Percentiles rank a stretch among this genome's conserved stretches.
Evolutionary conservation across 2,329 filamentous ascomycete species (phyloP).

Genomic region (Sporothrix globosa): DNA sequence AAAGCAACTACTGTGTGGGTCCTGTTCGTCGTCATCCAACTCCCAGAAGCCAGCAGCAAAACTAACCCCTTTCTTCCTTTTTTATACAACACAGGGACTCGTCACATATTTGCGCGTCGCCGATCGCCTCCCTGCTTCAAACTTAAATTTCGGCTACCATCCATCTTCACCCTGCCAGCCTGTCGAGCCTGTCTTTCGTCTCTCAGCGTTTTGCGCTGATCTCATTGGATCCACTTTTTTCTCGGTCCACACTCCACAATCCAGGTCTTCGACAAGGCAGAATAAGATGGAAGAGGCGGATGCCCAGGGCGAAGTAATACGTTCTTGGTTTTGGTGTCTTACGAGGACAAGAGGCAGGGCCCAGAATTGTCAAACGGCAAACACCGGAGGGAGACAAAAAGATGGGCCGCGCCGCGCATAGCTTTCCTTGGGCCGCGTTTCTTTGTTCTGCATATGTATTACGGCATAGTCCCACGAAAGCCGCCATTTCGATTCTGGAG

Average conservation of each 20-base stretch:
- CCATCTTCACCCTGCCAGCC: not conserved
- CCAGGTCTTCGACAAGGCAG: not conserved
- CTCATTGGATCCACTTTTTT: not conserved
- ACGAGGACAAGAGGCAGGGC: not conserved
- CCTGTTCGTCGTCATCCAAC: not conserved
- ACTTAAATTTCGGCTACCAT: not conserved
- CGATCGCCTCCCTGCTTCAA: not conserved
- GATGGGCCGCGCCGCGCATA: not conserved
- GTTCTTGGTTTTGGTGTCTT: not conserved
- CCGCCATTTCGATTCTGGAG: not conserved
- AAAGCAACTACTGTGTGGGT: not conserved
- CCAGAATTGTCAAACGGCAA: not conserved
- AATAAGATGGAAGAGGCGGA: not conserved
- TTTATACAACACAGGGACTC: not conserved
- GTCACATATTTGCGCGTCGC: slow-evolving; percentile 21
- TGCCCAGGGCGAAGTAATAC: not conserved
- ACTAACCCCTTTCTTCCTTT: not conserved
- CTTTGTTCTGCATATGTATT: not conserved
- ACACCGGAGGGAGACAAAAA: not conserved
- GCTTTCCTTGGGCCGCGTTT: not conserved
- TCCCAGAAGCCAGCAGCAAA: too few relatives aligned
- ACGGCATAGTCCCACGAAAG: not conserved
- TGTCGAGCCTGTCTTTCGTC: not conserved
- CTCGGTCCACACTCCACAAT: not conserved
- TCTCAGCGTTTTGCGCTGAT: not conserved